A percentile compares a stretch with the other conserved stretches of the same genome.
Evolutionary conservation across 2,329 filamentous ascomycete species (phyloP).

Genomic region (Trichoderma pleuroti): DNA sequence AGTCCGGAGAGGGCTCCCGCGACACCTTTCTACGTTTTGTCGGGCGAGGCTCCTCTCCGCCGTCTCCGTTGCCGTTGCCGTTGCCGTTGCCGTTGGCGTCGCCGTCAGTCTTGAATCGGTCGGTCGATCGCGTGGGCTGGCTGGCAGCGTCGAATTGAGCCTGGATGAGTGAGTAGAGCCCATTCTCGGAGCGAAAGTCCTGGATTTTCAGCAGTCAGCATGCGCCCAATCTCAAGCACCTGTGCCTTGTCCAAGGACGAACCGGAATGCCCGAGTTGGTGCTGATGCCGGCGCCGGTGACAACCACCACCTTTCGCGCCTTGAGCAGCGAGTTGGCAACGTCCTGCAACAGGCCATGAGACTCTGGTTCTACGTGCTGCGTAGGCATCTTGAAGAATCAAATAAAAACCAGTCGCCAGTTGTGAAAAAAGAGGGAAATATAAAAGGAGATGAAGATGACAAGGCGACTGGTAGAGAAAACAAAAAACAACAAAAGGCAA

Average conservation of each 20-base stretch:
- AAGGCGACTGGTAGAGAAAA: not conserved
- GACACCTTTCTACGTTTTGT: slow-evolving; percentile 36
- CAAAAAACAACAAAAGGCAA: not conserved
- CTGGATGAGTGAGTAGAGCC: slow-evolving; percentile 69
- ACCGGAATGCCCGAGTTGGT: slow-evolving; percentile 75
- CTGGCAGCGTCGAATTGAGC: slow-evolving; percentile 56
- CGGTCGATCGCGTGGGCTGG: slow-evolving; percentile 33
- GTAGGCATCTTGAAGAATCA: slow-evolving; percentile 52
- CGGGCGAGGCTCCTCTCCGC: slow-evolving; percentile 26
- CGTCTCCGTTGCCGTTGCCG: slow-evolving; percentile 23
- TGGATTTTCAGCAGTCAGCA: slow-evolving; percentile 31
- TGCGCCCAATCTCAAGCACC: not conserved
- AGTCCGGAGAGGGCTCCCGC: slow-evolving; percentile 22
- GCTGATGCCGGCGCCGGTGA: slow-evolving; percentile 71
- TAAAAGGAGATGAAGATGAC: not conserved
- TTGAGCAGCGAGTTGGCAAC: slow-evolving; percentile 63
- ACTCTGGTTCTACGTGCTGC: slow-evolving; percentile 50
- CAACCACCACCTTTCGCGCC: slow-evolving; percentile 65
- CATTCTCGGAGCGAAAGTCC: slow-evolving; percentile 71
- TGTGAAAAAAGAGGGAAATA: not conserved
- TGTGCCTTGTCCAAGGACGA: slow-evolving; percentile 25
- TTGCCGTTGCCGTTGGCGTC: slow-evolving; percentile 22
- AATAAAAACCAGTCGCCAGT: not conserved
- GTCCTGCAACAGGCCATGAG: slow-evolving; percentile 55
- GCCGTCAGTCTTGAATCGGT: slow-evolving; percentile 19